A percentile compares a stretch with the other conserved stretches of the same genome.
Conservation (phyloP, 2,329 filamentous ascomycete species). For the Talaromyces rugulosus region DNA sequence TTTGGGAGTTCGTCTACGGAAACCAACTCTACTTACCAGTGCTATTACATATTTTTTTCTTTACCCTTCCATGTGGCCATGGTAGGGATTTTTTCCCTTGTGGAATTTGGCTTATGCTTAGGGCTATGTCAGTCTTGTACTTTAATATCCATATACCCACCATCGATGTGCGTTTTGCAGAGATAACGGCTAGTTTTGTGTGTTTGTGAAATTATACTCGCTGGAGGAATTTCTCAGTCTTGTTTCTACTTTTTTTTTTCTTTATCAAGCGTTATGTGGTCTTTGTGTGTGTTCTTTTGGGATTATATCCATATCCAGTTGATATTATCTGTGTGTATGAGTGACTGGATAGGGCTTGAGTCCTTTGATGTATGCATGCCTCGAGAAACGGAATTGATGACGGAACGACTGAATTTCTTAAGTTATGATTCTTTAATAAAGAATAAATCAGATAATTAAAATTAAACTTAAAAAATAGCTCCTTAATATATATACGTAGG, state of each 20-base stretch:
- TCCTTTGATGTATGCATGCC: background rate
- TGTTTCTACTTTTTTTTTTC: background rate
- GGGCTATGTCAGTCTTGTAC: conserved; percentile 1
- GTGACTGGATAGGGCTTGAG: conserved; percentile 10
- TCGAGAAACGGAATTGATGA: conserved; percentile 13
- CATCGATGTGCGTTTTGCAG: conserved; percentile 10
- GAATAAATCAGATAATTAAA: background rate
- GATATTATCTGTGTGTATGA: conserved; percentile 5
- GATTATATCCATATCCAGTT: conserved; percentile 2
- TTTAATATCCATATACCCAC: conserved; percentile 9
- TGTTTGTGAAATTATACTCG: conserved; percentile 9
- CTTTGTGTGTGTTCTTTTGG: conserved; percentile 3
- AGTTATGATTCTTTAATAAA: background rate
- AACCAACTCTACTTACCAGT: background rate
- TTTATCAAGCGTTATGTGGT: conserved; percentile 9
- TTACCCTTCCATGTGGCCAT: background rate
- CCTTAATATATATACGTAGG: background rate
- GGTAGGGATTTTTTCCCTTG: background rate
- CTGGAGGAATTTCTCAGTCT: conserved; percentile 7
- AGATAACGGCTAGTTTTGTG: conserved; percentile 10
- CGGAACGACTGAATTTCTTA: background rate
- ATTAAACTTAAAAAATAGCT: background rate
- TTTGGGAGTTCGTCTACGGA: conserved; percentile 2
- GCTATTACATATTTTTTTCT: background rate
- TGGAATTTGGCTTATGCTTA: conserved; percentile 3